phyloP scores from a whole-genome alignment of 495 filamentous ascomycete genomes.

The Neurospora tetraspora region DNA sequence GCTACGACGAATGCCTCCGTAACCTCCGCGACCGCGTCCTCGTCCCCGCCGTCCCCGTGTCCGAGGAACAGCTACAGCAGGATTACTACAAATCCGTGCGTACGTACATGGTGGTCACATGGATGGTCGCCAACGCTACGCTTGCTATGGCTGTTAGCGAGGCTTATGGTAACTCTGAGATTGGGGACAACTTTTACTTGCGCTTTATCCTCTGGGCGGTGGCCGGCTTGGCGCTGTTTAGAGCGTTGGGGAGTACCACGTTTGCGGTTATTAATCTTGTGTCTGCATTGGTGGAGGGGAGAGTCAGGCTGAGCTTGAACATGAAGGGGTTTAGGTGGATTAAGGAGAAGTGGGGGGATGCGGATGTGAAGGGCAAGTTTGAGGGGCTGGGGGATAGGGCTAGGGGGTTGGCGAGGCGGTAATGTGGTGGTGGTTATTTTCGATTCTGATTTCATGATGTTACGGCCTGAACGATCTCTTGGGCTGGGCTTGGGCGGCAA shows the following conservation, averaged over 20 bases:
- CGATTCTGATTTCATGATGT: too few species aligned
- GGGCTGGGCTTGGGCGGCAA: neutral
- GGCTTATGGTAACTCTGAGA: constrained; percentile 57
- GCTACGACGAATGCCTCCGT: constrained; percentile 93
- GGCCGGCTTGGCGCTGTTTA: constrained; percentile 72
- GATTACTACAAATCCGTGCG: constrained; percentile 98
- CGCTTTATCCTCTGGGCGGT: constrained; percentile 90
- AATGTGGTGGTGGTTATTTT: neutral
- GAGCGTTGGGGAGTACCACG: constrained; percentile 68
- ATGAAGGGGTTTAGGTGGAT: constrained; percentile 38
- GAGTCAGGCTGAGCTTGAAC: constrained; percentile 52
- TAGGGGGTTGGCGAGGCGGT: constrained; percentile 12
- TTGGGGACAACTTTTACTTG: constrained; percentile 81
- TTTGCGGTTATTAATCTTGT: constrained; percentile 76
- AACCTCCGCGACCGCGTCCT: constrained; percentile 91
- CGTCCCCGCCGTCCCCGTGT: constrained; percentile 49
- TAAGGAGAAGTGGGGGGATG: constrained; percentile 51
- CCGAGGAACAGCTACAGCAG: constrained; percentile 81
- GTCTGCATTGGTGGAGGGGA: constrained; percentile 76
- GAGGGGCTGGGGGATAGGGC: constrained; percentile 31
- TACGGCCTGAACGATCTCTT: neutral
- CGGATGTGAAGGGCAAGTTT: constrained; percentile 38
- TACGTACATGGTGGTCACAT: constrained; percentile 96
- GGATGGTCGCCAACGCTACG: constrained; percentile 88
- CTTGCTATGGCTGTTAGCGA: constrained; percentile 92